A percentile compares a stretch with the other conserved stretches of the same genome.
phyloP scores from a whole-genome alignment of 768 basidiomycete species.

The Russula griseocarnosa region DNA sequence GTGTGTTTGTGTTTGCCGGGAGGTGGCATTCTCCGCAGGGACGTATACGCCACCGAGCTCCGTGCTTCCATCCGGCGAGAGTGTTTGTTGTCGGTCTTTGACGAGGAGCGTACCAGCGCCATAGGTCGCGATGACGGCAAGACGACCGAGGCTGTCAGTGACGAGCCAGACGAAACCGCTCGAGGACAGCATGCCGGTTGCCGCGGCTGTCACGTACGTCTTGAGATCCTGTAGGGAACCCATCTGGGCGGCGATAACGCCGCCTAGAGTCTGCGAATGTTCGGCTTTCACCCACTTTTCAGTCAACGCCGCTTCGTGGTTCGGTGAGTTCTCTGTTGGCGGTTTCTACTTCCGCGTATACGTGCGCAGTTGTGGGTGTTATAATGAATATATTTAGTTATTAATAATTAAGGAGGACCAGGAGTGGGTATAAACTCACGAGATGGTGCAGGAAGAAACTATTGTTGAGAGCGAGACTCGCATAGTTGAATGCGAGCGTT shows the following conservation, averaged over 20 bases:
- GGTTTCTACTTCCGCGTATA: constrained; percentile 33
- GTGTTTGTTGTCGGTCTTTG: constrained; percentile 28
- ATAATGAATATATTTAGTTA: no score
- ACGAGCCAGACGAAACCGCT: constrained; percentile 90
- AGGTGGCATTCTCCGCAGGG: neutral
- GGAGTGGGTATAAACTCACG: constrained; percentile 46
- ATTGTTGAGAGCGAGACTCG: constrained; percentile 90
- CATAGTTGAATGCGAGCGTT: constrained; percentile 82
- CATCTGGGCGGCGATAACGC: constrained; percentile 47
- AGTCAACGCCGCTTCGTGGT: constrained; percentile 36
- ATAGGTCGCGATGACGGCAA: constrained; percentile 80
- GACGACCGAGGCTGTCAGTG: constrained; percentile 53
- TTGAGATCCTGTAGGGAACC: constrained; percentile 66
- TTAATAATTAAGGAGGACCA: neutral
- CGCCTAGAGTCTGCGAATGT: constrained; percentile 38
- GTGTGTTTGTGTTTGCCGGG: neutral
- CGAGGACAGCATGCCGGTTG: constrained; percentile 63
- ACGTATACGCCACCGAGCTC: constrained; percentile 18
- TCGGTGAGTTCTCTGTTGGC: constrained; percentile 32
- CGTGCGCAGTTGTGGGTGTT: neutral
- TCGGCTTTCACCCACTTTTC: constrained; percentile 30
- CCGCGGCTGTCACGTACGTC: constrained; percentile 71
- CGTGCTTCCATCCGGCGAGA: constrained; percentile 1
- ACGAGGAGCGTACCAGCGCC: constrained; percentile 87
- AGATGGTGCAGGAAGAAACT: constrained; percentile 87